Base-by-base conservation (phyloP, 2,329 filamentous ascomycete genomes). In the Fusarium phyllophilum region DNA sequence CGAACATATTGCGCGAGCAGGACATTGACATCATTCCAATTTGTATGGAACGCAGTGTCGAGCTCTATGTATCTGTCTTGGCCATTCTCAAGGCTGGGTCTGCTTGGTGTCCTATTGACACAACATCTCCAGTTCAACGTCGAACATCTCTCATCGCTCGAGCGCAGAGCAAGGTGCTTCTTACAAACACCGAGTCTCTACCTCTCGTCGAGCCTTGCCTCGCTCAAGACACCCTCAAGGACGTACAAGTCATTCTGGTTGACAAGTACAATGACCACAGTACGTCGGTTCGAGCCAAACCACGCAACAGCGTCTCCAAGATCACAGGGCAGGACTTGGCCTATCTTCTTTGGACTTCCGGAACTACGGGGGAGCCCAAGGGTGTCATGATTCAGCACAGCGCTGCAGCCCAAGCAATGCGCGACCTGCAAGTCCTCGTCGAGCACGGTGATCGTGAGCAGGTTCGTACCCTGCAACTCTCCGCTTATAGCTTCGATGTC, bases 331-430 rank as follows among this genome's bases (percentile, higher is more conserved):
- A 54, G 7, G 54, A 73, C 5, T n/a, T 72, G 14, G 70, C 70
- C 1, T 72, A 72, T 33, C 26, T 72, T 1, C 31, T 72, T 0
- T 72, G 70, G 70, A 72, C 69, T 8, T 72, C 70, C 2, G 70
- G 70, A 10, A 72, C 70, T 0, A 72, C 70, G 0, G 70, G 70
- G 3, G 64, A 72, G 5, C 70, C 69, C 13, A 72, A 72, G 33
- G 70, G 70, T 9, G 70, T 72, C 4, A 72, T 72, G 70, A 60
- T 72, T 3, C 70, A 73, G 11, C 70, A 72, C 33, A 56, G 48
- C 3, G 70, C 70, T 5, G 70, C 70, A 0, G 55, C 69, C 1
- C 39, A 70, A 31, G 70, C 70, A 2, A 72, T 72, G 70, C 49
- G 64, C 0, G 70, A 72, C 17, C 44, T 72, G 1, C 70, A 73